These are phyloP conservation scores for Chrysoporthe cubensis DNA, from an alignment of 2,329 filamentous ascomycete species.

Conservation along the genomic window DNA sequence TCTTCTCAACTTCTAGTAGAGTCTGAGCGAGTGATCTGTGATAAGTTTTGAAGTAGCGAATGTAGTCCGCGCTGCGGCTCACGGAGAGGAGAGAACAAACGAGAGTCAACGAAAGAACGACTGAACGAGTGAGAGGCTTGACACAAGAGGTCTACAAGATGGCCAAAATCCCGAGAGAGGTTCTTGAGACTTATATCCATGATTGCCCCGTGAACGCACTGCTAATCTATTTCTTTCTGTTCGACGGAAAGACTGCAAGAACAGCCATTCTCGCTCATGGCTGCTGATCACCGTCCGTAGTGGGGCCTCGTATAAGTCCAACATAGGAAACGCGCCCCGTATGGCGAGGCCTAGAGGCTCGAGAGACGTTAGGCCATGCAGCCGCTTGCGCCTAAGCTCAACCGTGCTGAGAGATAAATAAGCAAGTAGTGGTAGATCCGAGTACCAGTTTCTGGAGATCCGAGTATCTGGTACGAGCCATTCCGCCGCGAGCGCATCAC, in stretches of 20 bases:
- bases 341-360: slow-evolving; percentile 14
- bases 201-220: background rate
- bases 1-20: slow-evolving; percentile 21
- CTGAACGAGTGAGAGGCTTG: slow-evolving; percentile 17
- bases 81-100: slow-evolving; percentile 22
- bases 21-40: slow-evolving; percentile 23
- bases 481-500: background rate
- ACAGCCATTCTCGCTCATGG: background rate
- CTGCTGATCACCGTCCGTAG: background rate
- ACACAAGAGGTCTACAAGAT: background rate
- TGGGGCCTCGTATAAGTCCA: slow-evolving; percentile 12
- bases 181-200: slow-evolving; percentile 6
- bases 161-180: background rate
- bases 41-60: background rate
- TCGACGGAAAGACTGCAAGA: background rate
- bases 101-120: slow-evolving; percentile 11
- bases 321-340: slow-evolving; percentile 3
- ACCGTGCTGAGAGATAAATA: too few species aligned
- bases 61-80: background rate
- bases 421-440: background rate
- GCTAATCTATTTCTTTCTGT: background rate
- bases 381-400: slow-evolving; percentile 19
- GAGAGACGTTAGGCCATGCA: slow-evolving; percentile 2
- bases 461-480: background rate
- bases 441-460: background rate